Evolutionary conservation across 192 early-diverging fungal genomes (phyloP).

Genomic region (Umbelopsis vinacea): DNA sequence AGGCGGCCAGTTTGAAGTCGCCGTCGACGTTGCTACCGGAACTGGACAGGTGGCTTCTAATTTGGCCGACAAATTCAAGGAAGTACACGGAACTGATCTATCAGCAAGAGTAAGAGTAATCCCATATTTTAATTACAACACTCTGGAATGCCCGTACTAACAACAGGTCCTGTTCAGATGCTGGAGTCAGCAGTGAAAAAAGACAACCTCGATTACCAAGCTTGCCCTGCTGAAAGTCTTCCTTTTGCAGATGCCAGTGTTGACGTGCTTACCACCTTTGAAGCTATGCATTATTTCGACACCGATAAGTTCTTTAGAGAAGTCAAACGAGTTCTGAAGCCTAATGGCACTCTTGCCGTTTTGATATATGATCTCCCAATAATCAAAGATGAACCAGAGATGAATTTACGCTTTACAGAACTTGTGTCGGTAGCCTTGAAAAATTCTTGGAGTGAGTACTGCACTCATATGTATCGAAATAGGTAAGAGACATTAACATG

Average conservation of each 20-base stretch:
- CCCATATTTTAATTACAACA: too few species aligned
- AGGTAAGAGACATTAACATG: neutral
- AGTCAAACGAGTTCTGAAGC: constrained; percentile 54
- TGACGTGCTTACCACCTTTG: constrained; percentile 48
- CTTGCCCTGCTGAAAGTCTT: constrained; percentile 42
- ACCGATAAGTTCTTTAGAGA: constrained; percentile 53
- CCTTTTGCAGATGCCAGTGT: constrained; percentile 29
- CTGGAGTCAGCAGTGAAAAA: constrained; percentile 35
- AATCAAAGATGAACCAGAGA: constrained; percentile 37
- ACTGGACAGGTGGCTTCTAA: constrained; percentile 55
- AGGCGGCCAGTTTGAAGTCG: constrained; percentile 42
- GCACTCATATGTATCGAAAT: too few species aligned
- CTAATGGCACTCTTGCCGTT: constrained; percentile 53
- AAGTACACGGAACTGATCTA: constrained; percentile 50
- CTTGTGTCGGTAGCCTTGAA: constrained; percentile 37
- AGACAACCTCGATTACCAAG: constrained; percentile 44
- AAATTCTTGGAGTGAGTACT: constrained; percentile 42
- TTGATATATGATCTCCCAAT: constrained; percentile 47
- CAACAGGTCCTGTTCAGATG: constrained; percentile 27
- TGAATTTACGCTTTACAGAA: constrained; percentile 32
- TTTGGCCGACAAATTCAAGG: constrained; percentile 47
- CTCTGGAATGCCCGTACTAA: too few species aligned
- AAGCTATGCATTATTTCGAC: constrained; percentile 58
- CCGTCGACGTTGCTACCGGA: constrained; percentile 54
- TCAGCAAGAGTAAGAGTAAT: constrained; percentile 4